phyloP scores from a whole-genome alignment of 2,329 filamentous ascomycete species.

The Colletotrichum incanum region DNA sequence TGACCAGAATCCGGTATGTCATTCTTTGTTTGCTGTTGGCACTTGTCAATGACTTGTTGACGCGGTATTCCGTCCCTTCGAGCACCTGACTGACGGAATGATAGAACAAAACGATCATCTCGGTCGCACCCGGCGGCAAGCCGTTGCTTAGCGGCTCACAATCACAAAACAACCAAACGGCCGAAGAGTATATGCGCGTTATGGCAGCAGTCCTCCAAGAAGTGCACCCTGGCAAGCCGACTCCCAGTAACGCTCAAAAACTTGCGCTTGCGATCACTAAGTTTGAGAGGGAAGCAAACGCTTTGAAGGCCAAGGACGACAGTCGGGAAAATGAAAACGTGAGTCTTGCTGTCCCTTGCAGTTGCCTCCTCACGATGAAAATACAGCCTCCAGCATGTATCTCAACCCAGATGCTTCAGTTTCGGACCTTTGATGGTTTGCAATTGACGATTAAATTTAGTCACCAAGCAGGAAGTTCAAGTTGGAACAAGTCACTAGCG shows the following conservation, averaged over 20 bases:
- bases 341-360: background rate
- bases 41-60: background rate
- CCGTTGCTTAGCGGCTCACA: constrained; percentile 14
- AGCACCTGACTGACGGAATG: constrained; percentile 69
- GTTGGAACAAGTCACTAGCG: constrained; percentile 66
- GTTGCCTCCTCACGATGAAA: background rate
- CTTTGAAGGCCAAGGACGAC: constrained; percentile 15
- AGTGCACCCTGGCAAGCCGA: constrained; percentile 33
- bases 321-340: constrained; percentile 61
- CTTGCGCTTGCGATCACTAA: constrained; percentile 12
- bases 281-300: constrained; percentile 22
- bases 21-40: no score
- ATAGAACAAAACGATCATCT: constrained; percentile 64
- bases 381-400: background rate
- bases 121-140: constrained; percentile 14
- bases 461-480: constrained; percentile 42
- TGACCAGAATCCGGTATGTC: constrained; percentile 56
- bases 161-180: constrained; percentile 4
- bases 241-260: constrained; percentile 1
- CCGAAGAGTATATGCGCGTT: constrained; percentile 16
- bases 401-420: background rate
- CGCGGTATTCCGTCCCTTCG: background rate
- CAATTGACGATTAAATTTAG: background rate
- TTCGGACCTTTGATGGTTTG: no score
- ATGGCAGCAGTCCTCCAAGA: constrained; percentile 20